Evolutionary conservation across 495 filamentous ascomycete species (phyloP).

Genomic region (Aspergillus cristatus): DNA sequence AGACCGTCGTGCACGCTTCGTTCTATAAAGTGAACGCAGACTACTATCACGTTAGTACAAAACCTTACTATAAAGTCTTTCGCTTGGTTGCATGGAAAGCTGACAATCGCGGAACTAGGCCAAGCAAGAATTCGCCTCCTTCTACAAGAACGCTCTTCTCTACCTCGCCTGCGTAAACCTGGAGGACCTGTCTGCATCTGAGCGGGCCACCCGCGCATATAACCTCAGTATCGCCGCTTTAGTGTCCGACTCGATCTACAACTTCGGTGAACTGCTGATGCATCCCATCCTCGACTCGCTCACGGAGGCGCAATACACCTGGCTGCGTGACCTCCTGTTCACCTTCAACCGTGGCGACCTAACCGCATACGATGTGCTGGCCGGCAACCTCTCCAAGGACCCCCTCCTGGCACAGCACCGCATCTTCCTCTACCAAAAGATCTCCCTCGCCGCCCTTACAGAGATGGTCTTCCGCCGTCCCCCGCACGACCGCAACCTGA

Average conservation of each 20-base stretch:
- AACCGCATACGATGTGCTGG: slow-evolving; percentile 70
- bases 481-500: slow-evolving; percentile 89
- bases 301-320: slow-evolving; percentile 52
- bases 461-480: slow-evolving; percentile 94
- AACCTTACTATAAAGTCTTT: too few relatives aligned
- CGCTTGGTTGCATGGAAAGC: not conserved
- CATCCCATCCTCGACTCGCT: slow-evolving; percentile 92
- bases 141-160: slow-evolving; percentile 94
- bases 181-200: slow-evolving; percentile 55
- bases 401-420: slow-evolving; percentile 69
- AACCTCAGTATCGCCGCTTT: slow-evolving; percentile 88
- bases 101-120: slow-evolving; percentile 30
- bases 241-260: slow-evolving; percentile 92
- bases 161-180: slow-evolving; percentile 96
- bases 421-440: slow-evolving; percentile 89
- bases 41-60: slow-evolving; percentile 66
- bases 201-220: slow-evolving; percentile 76
- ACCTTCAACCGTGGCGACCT: slow-evolving; percentile 97
- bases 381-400: slow-evolving; percentile 66
- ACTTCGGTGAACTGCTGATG: slow-evolving; percentile 96
- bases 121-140: slow-evolving; percentile 84
- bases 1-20: slow-evolving; percentile 90
- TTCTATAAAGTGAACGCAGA: slow-evolving; percentile 95
- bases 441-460: slow-evolving; percentile 88
- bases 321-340: slow-evolving; percentile 90